Conservation (phyloP, 2,329 filamentous ascomycete genomes). For the Sclerotinia spermophila region DNA sequence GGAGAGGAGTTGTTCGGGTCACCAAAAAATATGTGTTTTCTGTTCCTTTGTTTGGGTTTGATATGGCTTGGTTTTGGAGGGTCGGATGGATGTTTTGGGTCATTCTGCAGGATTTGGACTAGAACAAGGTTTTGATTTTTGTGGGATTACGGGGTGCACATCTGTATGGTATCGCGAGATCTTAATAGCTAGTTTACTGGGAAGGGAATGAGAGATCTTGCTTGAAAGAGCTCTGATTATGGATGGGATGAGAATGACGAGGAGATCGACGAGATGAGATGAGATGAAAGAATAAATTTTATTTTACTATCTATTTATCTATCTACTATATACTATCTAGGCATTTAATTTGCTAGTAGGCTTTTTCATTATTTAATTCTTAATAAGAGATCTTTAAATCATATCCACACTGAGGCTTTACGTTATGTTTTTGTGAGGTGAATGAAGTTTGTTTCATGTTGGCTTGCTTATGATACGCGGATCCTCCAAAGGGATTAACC, state of each 20-base stretch:
- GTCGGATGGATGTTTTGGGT: not conserved
- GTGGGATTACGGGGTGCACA: not conserved
- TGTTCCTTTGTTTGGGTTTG: conserved; percentile 7
- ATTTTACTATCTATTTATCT: conserved; percentile 5
- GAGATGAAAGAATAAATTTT: conserved; percentile 12
- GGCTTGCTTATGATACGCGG: not conserved
- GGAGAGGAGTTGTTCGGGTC: conserved; percentile 13
- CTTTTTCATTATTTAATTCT: conserved; percentile 4
- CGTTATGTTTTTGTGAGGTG: not conserved
- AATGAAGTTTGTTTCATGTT: not conserved
- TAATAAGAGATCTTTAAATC: conserved; percentile 8
- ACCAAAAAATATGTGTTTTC: not conserved
- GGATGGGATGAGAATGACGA: conserved; percentile 3
- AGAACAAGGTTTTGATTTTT: conserved; percentile 3
- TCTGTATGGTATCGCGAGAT: conserved; percentile 9
- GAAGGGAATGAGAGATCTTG: conserved; percentile 1
- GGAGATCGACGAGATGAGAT: conserved; percentile 10
- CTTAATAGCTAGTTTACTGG: conserved; percentile 9
- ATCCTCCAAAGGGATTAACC: not conserved
- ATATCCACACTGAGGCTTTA: not conserved
- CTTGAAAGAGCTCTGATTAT: not conserved
- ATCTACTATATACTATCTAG: not conserved
- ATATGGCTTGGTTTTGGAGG: conserved; percentile 1
- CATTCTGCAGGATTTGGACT: not conserved
- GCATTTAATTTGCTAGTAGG: not conserved